Evolutionary conservation across 768 basidiomycete genomes (phyloP).

Genomic region (Tricholoma saponaceum): DNA sequence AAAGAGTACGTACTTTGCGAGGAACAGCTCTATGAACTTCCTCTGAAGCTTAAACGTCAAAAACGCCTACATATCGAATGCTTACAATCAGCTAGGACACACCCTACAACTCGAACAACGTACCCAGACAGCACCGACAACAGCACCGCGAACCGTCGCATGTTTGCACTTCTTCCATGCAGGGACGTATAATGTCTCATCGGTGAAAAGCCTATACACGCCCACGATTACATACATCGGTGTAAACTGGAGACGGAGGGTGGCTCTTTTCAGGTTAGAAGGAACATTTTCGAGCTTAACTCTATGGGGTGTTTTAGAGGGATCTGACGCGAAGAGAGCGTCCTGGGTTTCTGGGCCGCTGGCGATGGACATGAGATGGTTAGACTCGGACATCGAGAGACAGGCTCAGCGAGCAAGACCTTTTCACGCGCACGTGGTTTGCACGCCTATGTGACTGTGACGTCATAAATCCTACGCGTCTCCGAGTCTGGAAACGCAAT

Average conservation of each 20-base stretch:
- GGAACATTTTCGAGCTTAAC: constrained; percentile 33
- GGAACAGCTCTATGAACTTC: constrained; percentile 59
- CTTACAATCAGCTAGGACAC: too few species aligned
- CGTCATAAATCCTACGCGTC: too few species aligned
- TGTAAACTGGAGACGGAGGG: constrained; percentile 64
- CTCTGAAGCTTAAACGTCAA: constrained; percentile 71
- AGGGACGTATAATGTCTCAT: constrained; percentile 62
- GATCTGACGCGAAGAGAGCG: constrained; percentile 22
- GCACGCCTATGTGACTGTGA: background rate
- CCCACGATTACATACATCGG: constrained; percentile 86
- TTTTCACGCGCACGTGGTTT: background rate
- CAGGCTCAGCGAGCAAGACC: background rate
- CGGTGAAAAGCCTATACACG: constrained; percentile 76
- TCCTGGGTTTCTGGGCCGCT: constrained; percentile 28
- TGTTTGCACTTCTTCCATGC: constrained; percentile 86
- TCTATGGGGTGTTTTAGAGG: background rate
- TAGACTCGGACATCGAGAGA: background rate
- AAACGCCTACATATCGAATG: constrained; percentile 39
- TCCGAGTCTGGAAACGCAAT: too few species aligned
- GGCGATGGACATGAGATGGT: background rate
- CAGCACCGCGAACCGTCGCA: constrained; percentile 63
- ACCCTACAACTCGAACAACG: constrained; percentile 21
- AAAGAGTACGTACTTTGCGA: constrained; percentile 47
- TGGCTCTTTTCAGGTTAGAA: constrained; percentile 44
- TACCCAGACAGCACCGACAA: constrained; percentile 72